phyloP scores from a whole-genome alignment of 345 rosid genomes.

The Rhodomyrtus tomentosa region DNA sequence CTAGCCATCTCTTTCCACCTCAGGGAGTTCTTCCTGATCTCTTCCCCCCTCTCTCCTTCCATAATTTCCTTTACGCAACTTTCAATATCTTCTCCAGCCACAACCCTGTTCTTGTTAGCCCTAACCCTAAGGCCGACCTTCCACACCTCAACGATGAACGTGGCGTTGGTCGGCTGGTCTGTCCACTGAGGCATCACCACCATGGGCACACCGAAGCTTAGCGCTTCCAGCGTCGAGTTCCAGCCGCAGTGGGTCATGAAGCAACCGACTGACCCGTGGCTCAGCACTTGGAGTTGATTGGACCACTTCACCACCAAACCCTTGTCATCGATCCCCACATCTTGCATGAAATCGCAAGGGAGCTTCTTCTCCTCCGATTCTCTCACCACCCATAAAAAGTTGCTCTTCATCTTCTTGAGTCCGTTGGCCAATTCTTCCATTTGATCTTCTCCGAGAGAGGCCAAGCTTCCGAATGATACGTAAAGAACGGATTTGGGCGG shows the following conservation, averaged over 20 bases:
- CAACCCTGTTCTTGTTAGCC: slow-evolving; percentile 15
- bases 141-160: slow-evolving; percentile 48
- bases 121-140: slow-evolving; percentile 32
- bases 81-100: slow-evolving; percentile 30
- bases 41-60: slow-evolving; percentile 30
- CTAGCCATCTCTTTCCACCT: slow-evolving; percentile 41
- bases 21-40: slow-evolving; percentile 22
- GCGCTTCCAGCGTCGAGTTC: slow-evolving; percentile 59
- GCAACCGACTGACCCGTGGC: slow-evolving; percentile 42
- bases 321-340: slow-evolving; percentile 7
- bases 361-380: slow-evolving; percentile 33
- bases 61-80: slow-evolving; percentile 35
- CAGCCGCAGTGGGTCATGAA: slow-evolving; percentile 59
- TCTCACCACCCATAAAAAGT: slow-evolving; percentile 53
- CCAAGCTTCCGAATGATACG: slow-evolving; percentile 47
- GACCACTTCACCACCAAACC: slow-evolving; percentile 46
- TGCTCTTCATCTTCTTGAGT: slow-evolving; percentile 16
- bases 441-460: slow-evolving; percentile 29
- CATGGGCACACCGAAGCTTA: slow-evolving; percentile 51
- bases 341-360: slow-evolving; percentile 21
- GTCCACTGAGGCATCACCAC: slow-evolving; percentile 50
- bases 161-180: slow-evolving; percentile 51
- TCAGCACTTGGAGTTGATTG: slow-evolving; percentile 40
- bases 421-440: slow-evolving; percentile 42
- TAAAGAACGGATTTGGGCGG: slow-evolving; percentile 32